Base-by-base conservation (phyloP, 305 asterid genomes). In the Withania somnifera region DNA sequence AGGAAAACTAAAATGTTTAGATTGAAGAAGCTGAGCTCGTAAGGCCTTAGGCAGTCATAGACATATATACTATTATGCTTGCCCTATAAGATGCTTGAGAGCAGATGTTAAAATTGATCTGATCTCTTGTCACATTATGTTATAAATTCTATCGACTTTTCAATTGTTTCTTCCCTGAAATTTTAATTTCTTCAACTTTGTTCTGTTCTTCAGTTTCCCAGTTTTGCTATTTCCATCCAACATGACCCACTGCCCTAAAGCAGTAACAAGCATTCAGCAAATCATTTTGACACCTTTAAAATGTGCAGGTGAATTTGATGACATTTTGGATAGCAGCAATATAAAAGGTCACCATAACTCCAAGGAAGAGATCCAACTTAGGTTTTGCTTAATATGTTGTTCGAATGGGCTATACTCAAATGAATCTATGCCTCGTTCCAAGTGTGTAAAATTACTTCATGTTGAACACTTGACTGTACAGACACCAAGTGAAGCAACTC, bases 301-400 rank as follows among this genome's bases (percentile, higher is more conserved):
- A 81, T 83, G 60, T 79, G 84, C 92, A 95, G 99, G 99, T 84
- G 99, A 95, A 89, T 93, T 93, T 89, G 99, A 95, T 83, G 98
- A 93, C 82, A 89, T 94, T 80, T 85, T 95, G 86, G 92, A 84
- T 69, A 82, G 85, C 84, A 89, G 86, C 76, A 92, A 77, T 73
- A 40, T 78, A 82, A 79, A 15, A 50, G 80, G 80, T 17, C 17
- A 82, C 80, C 69, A 80, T 40, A 90, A 89, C 32, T 68, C 90
- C 64, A 53, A 78, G 64, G 94, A 91, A 82, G 90, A 88, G 84
- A 90, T 95, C 77, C 79, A 77, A 77, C 92, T 94, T 81, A 87
- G 82, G 77, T 88, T 85, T 84, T 84, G 85, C 85, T 68, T 61
- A 63, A 79, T 83, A 54, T 83, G 83, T 71, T 82, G 82, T 58